Conservation (phyloP, 2,329 filamentous ascomycete species). For the Talaromyces sp. region DNA sequence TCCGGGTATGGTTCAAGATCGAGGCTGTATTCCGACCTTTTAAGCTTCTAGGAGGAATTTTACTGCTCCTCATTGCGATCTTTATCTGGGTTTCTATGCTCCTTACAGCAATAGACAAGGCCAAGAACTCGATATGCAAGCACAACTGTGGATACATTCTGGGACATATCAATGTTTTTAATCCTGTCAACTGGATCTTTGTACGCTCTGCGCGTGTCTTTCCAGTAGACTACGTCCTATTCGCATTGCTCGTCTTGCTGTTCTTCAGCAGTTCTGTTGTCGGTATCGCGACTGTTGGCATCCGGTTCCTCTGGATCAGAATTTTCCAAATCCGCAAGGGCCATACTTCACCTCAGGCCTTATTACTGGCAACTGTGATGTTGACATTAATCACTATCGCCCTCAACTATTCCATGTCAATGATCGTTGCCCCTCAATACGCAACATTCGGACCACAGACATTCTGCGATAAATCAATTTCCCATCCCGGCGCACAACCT, state of each 20-base stretch:
- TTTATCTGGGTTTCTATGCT: slow-evolving; percentile 89
- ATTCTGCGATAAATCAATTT: slow-evolving; percentile 74
- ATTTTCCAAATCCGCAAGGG: slow-evolving; percentile 90
- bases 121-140: slow-evolving; percentile 91
- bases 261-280: slow-evolving; percentile 87
- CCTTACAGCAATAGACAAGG: slow-evolving; percentile 93
- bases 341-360: slow-evolving; percentile 84
- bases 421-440: slow-evolving; percentile 95
- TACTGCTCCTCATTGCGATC: slow-evolving; percentile 71
- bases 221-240: slow-evolving; percentile 88
- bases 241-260: slow-evolving; percentile 78
- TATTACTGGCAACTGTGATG: slow-evolving; percentile 87
- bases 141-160: slow-evolving; percentile 88
- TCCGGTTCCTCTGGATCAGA: slow-evolving; percentile 92
- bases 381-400: slow-evolving; percentile 85
- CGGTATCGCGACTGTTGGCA: slow-evolving; percentile 81
- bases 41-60: slow-evolving; percentile 79
- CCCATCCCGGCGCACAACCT: slow-evolving; percentile 63
- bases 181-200: slow-evolving; percentile 89
- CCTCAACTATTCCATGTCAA: slow-evolving; percentile 88
- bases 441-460: slow-evolving; percentile 91
- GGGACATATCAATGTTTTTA: slow-evolving; percentile 84
- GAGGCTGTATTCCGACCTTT: slow-evolving; percentile 82
- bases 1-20: slow-evolving; percentile 74
- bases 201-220: slow-evolving; percentile 79